Conservation (phyloP, 192 early-diverging fungal genomes). For the Podila verticillata region DNA sequence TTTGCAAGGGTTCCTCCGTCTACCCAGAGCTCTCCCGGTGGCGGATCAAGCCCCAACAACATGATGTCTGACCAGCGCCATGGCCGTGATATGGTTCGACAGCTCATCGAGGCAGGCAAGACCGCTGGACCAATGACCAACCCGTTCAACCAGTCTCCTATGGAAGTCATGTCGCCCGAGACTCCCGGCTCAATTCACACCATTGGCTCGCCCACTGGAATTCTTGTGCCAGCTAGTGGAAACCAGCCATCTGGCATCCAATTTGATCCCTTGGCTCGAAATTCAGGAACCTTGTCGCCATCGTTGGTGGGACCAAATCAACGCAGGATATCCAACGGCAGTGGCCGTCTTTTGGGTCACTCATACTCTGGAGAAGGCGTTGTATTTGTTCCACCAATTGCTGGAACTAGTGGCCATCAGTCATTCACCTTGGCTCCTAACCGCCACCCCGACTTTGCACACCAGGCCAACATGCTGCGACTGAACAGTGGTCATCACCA, state of each 20-base stretch:
- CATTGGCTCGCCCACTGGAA: conserved; percentile 29
- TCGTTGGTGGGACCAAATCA: conserved; percentile 5
- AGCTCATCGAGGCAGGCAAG: conserved; percentile 28
- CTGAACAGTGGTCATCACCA: conserved; percentile 18
- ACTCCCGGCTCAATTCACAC: conserved; percentile 11
- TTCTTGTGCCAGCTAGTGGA: conserved; percentile 7
- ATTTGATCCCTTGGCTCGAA: conserved; percentile 33
- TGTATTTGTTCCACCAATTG: conserved; percentile 12
- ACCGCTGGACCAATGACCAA: conserved; percentile 3
- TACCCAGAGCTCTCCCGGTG: conserved; percentile 41
- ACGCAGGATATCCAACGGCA: conserved; percentile 25
- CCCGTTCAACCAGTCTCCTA: conserved; percentile 10
- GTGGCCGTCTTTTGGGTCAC: conserved; percentile 9
- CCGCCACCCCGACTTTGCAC: not conserved
- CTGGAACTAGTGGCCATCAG: conserved; percentile 18
- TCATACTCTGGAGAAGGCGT: conserved; percentile 7
- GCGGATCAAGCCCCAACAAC: conserved; percentile 31
- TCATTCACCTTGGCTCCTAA: conserved; percentile 15
- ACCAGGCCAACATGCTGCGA: not conserved
- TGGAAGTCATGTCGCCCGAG: conserved; percentile 18
- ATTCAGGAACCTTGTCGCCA: conserved; percentile 28
- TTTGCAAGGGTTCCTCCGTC: conserved; percentile 33
- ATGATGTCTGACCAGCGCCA: conserved; percentile 4
- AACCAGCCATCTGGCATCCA: conserved; percentile 24
- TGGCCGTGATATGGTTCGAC: conserved; percentile 21